Base-by-base conservation (phyloP, 371 early-diverging fungal species). In the Basidiobolus heterosporus region DNA sequence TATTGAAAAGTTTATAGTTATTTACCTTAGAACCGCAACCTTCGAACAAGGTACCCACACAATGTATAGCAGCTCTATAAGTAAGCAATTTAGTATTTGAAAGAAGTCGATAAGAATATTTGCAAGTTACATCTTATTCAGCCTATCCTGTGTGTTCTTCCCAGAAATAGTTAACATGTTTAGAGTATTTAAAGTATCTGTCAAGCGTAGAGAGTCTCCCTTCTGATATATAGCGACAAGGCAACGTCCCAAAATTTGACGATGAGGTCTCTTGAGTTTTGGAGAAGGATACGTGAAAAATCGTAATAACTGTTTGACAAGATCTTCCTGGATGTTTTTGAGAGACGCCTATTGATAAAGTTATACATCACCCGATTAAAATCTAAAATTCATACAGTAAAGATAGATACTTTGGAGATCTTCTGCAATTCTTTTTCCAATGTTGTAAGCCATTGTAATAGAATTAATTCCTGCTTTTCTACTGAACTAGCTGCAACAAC, bases 171-270 rank as follows among this genome's bases (percentile, higher is more conserved):
- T 64, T 15, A 80, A 45, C 48, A 67, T 68, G 46, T 85, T 85
- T 3, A 84, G 56, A 2, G 75, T 70, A 24, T 74, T 75, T 4
- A 90, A 56, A 13, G 83, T 80, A 54, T 90, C 88, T 47, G 85
- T 85, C 5, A 88, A 57, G 1, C 76, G 72, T 24, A 85, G 60
- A 1, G 74, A 64, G 20, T 83, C 85, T 17, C 85, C 88, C 35
- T 75, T 64, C 19, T 69, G 64, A 54, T 82, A 88, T 14, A 88
- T 51, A 9, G 71, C 50, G 16, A 76, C 70, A 55, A 75, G 81
- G 52, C 80, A 82, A 41, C 87, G 69, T 7, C 81, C 82, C 36
- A 88, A 74, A 13, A 83, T 62, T 35, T 78, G 75, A 5, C 88
- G 74, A 52, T 83, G 72, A 3, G 86, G 88, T 23, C 80, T 70